phyloP scores from a whole-genome alignment of 2,329 filamentous ascomycete genomes.

The Colletotrichum euphorbiae region DNA sequence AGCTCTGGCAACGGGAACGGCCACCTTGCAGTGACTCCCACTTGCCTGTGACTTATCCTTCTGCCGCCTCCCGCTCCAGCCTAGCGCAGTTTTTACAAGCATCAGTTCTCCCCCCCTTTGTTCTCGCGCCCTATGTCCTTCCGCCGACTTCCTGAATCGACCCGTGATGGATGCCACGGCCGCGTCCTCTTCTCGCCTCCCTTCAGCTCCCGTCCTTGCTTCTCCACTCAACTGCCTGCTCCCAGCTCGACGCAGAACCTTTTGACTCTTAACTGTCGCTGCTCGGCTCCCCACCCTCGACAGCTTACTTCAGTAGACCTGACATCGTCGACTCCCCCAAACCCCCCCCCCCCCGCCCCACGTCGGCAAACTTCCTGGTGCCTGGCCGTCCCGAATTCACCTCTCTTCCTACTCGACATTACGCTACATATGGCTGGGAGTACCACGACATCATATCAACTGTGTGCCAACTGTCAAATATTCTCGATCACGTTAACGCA shows the following conservation, averaged over 20 bases:
- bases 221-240: constrained; percentile 26
- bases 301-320: constrained; percentile 15
- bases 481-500: not conserved
- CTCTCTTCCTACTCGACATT: constrained; percentile 4
- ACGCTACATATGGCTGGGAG: constrained; percentile 17
- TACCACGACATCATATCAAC: constrained; percentile 1
- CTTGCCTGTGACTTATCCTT: constrained; percentile 22
- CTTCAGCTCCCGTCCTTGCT: constrained; percentile 8
- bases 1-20: constrained; percentile 34
- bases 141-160: constrained; percentile 1
- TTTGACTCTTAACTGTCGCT: constrained; percentile 21
- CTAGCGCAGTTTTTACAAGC: constrained; percentile 13
- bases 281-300: constrained; percentile 15
- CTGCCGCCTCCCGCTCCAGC: not conserved
- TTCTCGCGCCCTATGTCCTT: constrained; percentile 24
- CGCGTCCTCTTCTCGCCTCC: not conserved
- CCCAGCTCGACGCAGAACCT: constrained; percentile 25
- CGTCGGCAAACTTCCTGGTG: constrained; percentile 21
- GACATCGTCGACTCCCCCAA: constrained; percentile 12
- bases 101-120: constrained; percentile 26
- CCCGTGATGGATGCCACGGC: not conserved
- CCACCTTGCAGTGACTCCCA: constrained; percentile 12
- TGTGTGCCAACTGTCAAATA: constrained; percentile 11
- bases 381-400: constrained; percentile 6
- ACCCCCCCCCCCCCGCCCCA: constrained; percentile 26